Base-by-base conservation (phyloP, 2,329 filamentous ascomycete species). In the Ophiostoma himal-ulmi region DNA sequence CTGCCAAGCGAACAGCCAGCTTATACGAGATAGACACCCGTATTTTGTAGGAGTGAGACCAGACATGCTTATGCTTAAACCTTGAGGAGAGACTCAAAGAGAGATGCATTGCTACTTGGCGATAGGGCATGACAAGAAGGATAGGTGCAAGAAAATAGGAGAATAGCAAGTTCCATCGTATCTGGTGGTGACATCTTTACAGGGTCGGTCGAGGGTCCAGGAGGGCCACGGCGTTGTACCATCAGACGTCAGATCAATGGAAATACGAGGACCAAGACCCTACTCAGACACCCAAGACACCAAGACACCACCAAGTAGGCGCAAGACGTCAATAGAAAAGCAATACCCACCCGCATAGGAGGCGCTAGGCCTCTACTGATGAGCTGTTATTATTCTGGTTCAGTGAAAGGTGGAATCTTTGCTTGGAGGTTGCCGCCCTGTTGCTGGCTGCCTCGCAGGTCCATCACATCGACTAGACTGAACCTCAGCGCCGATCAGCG, bases 181-280 rank as follows among this genome's bases (percentile, higher is more conserved):
- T 57, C 52, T 26, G 52, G 17, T 17, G 44, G 44, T 57, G 52
- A 57, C 52, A 26, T 57, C n/a, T 57, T 22, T 26, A 7, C 44
- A 17, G 44, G 44, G 44, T 48, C n/a, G 44, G 52, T 57, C 14
- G 8, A 57, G 37, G 37, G 37, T n/a, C 5, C 41, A 8, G 44
- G 44, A 48, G 44, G n/a, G n/a, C n/a, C n/a, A n/a, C n/a, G n/a
- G n/a, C n/a, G n/a, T n/a, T n/a, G n/a, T n/a, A n/a, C n/a, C n/a
- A 57, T 57, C 52, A 10, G 22, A 57, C 22, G 52, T 57, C 52
- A 57, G 52, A 57, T 57, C 52, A 57, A 22, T 44, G 39, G 39
- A 11, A 44, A 44, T 57, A 57, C 52, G 52, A 57, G 52, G 52
- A 57, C 52, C 52, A 57, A 57, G 52, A 57, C 52, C n/a, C 41